phyloP scores from a whole-genome alignment of 768 basidiomycete genomes.

The Crassisporium funariophilum region DNA sequence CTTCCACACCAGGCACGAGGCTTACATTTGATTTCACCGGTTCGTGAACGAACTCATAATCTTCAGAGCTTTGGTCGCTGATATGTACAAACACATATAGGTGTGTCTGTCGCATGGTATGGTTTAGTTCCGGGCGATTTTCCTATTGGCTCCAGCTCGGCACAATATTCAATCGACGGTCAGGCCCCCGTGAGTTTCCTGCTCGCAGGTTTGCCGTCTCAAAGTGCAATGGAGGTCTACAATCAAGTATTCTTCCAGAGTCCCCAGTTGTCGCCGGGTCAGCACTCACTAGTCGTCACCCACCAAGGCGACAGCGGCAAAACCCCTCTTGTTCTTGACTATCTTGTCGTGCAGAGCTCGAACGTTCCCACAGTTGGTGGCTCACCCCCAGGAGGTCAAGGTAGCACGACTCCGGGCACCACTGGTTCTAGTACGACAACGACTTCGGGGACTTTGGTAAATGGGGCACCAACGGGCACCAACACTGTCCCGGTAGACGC shows the following conservation, averaged over 20 bases:
- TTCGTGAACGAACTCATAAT: constrained; percentile 5
- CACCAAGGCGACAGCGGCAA: constrained; percentile 18
- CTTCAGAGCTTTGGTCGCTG: not conserved
- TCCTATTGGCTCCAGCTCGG: constrained; percentile 20
- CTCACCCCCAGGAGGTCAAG: constrained; percentile 2
- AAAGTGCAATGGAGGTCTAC: constrained; percentile 10
- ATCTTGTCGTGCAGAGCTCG: constrained; percentile 11
- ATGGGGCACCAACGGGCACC: not conserved
- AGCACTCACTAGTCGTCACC: constrained; percentile 25
- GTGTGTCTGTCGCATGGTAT: constrained; percentile 26
- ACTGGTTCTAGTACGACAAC: constrained; percentile 10
- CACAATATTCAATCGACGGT: constrained; percentile 30
- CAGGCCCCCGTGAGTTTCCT: constrained; percentile 13
- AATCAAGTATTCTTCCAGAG: constrained; percentile 25
- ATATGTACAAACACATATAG: constrained; percentile 16
- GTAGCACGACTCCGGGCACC: constrained; percentile 1
- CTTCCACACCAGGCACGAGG: constrained; percentile 20
- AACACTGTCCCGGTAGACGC: too few relatives aligned
- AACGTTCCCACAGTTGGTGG: constrained; percentile 12
- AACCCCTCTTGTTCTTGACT: constrained; percentile 25
- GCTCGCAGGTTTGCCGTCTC: constrained; percentile 17
- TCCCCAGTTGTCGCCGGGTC: constrained; percentile 12
- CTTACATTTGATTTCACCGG: constrained; percentile 28
- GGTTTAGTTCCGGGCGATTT: constrained; percentile 27
- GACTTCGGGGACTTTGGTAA: constrained; percentile 1